Evolutionary conservation across 176 grass and related monocot genomes (phyloP).

Genomic region (Saccharum spontaneum): DNA sequence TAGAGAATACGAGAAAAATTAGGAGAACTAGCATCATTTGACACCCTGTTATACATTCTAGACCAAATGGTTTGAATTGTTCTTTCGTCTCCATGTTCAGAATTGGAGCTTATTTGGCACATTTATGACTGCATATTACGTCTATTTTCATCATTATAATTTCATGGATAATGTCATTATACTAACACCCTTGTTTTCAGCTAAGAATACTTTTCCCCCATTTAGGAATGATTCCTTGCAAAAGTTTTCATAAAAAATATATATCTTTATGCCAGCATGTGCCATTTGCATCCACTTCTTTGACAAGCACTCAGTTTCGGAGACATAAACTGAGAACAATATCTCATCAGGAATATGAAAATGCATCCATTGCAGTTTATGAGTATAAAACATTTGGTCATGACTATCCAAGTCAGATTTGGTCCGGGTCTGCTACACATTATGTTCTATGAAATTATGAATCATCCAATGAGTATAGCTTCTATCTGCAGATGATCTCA

Average conservation of each 20-base stretch:
- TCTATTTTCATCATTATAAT: background rate
- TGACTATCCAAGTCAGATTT: constrained; percentile 20
- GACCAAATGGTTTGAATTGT: constrained; percentile 6
- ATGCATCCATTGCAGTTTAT: background rate
- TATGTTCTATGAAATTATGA: constrained; percentile 19
- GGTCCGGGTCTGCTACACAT: background rate
- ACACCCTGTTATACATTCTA: background rate
- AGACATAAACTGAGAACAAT: constrained; percentile 13
- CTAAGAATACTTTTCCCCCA: background rate
- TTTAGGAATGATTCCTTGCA: background rate
- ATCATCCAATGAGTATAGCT: background rate
- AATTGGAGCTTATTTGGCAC: constrained; percentile 12
- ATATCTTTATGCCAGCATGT: constrained; percentile 7
- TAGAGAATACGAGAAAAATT: background rate
- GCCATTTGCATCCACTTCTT: constrained; percentile 15
- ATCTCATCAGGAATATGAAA: constrained; percentile 1
- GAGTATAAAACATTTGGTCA: constrained; percentile 6
- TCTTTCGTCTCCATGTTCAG: background rate
- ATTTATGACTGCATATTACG: background rate
- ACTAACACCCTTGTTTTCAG: constrained; percentile 20
- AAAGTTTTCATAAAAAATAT: background rate
- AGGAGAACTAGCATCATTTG: constrained; percentile 5
- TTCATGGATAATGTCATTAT: constrained; percentile 9
- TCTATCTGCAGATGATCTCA: constrained; percentile 56
- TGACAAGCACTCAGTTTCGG: constrained; percentile 17